Percentiles rank a stretch among this genome's conserved stretches.
Conservation (phyloP, 2,329 filamentous ascomycete genomes). For the Talaromyces sp. region DNA sequence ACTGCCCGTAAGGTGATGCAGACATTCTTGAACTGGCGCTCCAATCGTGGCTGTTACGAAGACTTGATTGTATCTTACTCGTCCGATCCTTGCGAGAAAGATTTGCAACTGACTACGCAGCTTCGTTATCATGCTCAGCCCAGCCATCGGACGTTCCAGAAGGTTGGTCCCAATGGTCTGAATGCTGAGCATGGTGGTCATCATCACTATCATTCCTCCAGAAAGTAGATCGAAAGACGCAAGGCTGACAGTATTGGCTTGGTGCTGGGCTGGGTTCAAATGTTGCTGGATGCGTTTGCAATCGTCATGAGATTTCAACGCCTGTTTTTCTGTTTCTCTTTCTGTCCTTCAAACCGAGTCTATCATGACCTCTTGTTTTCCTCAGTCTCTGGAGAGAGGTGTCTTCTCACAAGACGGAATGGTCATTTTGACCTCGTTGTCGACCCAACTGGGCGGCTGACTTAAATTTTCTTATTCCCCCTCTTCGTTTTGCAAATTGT, state of each 20-base stretch:
- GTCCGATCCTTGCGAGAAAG: conserved; percentile 33
- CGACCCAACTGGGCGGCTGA: background rate
- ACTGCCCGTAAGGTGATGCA: conserved; percentile 27
- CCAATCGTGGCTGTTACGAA: conserved; percentile 21
- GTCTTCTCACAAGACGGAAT: background rate
- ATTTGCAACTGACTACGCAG: conserved; percentile 23
- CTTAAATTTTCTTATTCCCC: background rate
- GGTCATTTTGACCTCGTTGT: background rate
- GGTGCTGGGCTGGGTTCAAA: background rate
- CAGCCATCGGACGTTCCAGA: conserved; percentile 8
- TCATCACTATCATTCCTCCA: background rate
- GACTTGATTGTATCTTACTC: conserved; percentile 29
- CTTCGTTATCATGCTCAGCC: conserved; percentile 10
- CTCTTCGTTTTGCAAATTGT: background rate
- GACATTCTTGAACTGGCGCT: conserved; percentile 23
- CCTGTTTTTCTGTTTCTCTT: background rate
- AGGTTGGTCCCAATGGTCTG: background rate
- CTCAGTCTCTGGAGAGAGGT: background rate
- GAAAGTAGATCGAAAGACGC: background rate
- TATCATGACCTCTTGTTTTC: background rate
- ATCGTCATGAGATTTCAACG: background rate
- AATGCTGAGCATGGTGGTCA: background rate
- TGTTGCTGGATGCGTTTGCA: background rate
- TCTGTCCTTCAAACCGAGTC: background rate
- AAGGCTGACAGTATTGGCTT: background rate